Evolutionary conservation across 805 yeast genomes (phyloP), one percentile per base, ranked within the genome.

Genomic region (Crinitomyces ghanaensis): DNA sequence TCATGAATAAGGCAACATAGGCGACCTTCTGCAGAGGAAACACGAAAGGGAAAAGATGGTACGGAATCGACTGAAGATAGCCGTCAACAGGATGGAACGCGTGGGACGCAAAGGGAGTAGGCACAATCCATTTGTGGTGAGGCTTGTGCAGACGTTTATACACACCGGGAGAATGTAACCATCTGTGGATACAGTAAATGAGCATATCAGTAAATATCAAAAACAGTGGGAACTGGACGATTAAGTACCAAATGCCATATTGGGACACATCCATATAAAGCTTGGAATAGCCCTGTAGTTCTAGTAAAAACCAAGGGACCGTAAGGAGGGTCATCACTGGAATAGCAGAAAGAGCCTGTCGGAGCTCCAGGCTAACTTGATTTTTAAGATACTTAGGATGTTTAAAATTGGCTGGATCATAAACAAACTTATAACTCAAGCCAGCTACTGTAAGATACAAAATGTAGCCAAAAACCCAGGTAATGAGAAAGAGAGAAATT

Each of bases 21-120:
- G 82, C 72, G 17, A 82, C 62, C 62, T 86, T 91, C 63, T 91
- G 86, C 46, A 91, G 68, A 28, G 97, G 97, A 74, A 91, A 82
- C 19, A 91, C 38, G 57, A 91, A 72, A 39, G 97, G 97, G 62
- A 70, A 91, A 39, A 85, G 46, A 57, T 91, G 98, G 63, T 91
- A 91, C 9, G 98, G 95, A 43, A 91, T 54, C 23, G 93, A 79
- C 65, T 91, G 98, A 39, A 73, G 64, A 64, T 81, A 91, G 25
- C 98, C 98, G 50, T 91, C 98, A 34, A 91, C 80, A 9, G 98
- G 97, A 59, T 91, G 95, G 84, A 91, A 91, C 17, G 97, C 96
- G 53, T 86, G 96, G 6, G 95, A 83, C 1, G 98, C 98, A 62
- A 79, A 91, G 28, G 98, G 98, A 6, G 98, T 88, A 41, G 97